Percentiles rank a stretch among this genome's conserved stretches.
Evolutionary conservation across 257 asterid genomes (phyloP).

Genomic region (Solanum boliviense): DNA sequence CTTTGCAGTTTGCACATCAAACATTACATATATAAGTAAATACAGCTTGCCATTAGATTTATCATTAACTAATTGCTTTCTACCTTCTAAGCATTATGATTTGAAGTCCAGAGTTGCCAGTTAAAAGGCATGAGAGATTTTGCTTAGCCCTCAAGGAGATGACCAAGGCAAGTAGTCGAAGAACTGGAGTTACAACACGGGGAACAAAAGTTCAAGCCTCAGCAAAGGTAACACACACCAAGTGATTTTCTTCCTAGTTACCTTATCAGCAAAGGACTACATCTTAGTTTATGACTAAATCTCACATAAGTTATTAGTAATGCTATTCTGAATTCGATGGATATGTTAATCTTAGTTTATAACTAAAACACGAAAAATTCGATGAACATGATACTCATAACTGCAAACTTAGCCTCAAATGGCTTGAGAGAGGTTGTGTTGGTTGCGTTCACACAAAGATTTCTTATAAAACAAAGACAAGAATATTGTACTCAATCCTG

Average conservation of each 20-base stretch:
- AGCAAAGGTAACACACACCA: not conserved
- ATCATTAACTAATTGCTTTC: not conserved
- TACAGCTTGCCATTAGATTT: not conserved
- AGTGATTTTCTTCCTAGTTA: not conserved
- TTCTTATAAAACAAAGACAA: not conserved
- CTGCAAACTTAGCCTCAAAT: not conserved
- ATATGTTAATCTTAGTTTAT: not conserved
- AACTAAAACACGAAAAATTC: not conserved
- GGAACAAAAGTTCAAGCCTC: not conserved
- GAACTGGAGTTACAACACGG: not conserved
- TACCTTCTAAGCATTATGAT: not conserved
- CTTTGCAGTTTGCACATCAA: not conserved
- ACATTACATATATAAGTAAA: not conserved
- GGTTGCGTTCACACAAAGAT: not conserved
- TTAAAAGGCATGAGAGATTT: not conserved
- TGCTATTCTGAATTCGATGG: not conserved
- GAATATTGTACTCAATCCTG: not conserved
- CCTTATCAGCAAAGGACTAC: not conserved
- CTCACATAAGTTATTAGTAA: not conserved
- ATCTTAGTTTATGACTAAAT: not conserved
- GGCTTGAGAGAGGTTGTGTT: not conserved
- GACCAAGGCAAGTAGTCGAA: not conserved
- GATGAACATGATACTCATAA: not conserved
- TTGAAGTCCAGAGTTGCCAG: not conserved
- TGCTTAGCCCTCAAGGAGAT: not conserved